Conservation (phyloP, 148 eudicot species). For the Rhododendron mucronatum region DNA sequence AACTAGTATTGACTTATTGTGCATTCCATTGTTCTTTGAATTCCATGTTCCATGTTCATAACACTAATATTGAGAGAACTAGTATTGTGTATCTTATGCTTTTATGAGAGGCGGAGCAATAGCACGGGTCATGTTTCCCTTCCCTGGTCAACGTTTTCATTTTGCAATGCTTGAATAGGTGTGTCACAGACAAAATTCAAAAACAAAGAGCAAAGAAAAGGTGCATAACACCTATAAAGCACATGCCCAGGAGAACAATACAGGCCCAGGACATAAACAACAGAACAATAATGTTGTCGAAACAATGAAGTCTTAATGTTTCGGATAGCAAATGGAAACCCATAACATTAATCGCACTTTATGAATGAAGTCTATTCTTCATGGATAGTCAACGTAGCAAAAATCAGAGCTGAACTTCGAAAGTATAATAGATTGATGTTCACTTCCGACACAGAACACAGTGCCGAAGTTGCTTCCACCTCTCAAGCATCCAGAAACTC, state of each 20-base stretch:
- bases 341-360: not conserved
- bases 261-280: not conserved
- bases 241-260: not conserved
- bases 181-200: not conserved
- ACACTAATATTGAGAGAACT: not conserved
- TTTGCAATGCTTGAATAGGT: not conserved
- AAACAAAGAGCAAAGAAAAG: too few species aligned
- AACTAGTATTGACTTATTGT: not conserved
- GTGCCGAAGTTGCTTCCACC: not conserved
- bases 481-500: conserved; percentile 2
- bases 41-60: too few species aligned
- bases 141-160: not conserved
- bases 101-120: not conserved
- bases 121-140: not conserved
- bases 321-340: not conserved
- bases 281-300: not conserved
- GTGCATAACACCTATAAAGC: not conserved
- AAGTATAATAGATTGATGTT: not conserved
- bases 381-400: not conserved
- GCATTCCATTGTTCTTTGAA: too few species aligned
- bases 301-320: not conserved
- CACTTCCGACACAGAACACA: not conserved
- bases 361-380: not conserved
- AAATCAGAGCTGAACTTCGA: not conserved
- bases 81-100: not conserved